Evolutionary conservation across 345 rosid genomes (phyloP).

Genomic region (Draba incana): DNA sequence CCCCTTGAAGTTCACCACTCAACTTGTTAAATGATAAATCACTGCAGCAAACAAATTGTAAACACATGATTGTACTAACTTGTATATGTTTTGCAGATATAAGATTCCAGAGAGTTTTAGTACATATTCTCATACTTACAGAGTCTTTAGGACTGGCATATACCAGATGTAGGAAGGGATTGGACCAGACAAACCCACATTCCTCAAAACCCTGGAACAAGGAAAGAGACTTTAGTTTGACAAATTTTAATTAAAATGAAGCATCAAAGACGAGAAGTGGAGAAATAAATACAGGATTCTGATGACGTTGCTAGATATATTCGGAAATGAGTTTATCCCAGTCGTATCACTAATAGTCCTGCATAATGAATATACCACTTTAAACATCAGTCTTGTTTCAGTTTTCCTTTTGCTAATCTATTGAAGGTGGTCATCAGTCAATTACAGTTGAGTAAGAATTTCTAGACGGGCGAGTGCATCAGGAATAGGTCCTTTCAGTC

Average conservation of each 20-base stretch:
- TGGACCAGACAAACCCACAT: constrained; percentile 32
- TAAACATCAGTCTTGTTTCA: background rate
- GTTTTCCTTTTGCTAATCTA: background rate
- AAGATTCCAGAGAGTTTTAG: too few relatives aligned
- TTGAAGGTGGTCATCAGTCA: background rate
- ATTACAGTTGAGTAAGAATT: constrained; percentile 46
- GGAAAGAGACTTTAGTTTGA: background rate
- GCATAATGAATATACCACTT: constrained; percentile 1
- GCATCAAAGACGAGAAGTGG: background rate
- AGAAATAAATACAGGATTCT: constrained; percentile 17
- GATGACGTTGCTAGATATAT: constrained; percentile 38
- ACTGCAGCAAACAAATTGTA: constrained; percentile 15
- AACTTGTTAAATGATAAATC: constrained; percentile 31
- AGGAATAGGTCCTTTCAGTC: constrained; percentile 57
- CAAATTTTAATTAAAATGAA: background rate
- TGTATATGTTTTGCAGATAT: too few relatives aligned
- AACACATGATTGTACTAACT: background rate
- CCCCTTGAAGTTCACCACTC: constrained; percentile 12
- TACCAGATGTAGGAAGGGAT: constrained; percentile 39
- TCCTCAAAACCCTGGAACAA: constrained; percentile 36
- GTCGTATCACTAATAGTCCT: constrained; percentile 57
- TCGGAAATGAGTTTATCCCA: constrained; percentile 48
- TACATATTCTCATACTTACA: constrained; percentile 27
- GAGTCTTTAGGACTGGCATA: background rate
- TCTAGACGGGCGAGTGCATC: constrained; percentile 43